Evolutionary conservation across 345 rosid species (phyloP).

Genomic region (Clarkia xantiana): DNA sequence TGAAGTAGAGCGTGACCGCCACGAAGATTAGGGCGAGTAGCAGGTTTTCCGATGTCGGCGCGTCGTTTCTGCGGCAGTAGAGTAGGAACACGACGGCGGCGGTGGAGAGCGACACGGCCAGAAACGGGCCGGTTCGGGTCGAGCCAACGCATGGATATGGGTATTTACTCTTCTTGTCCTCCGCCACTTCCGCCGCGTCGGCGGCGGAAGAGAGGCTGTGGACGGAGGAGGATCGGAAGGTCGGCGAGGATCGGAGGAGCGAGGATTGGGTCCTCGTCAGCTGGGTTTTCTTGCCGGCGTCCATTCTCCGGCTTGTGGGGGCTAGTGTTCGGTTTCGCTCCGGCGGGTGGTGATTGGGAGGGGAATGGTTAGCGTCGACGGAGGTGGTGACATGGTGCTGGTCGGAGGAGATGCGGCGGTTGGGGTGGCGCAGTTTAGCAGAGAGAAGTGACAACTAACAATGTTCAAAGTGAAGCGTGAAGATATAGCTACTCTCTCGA

Average conservation of each 20-base stretch:
- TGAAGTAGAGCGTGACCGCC: conserved; percentile 69
- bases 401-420: too few species aligned
- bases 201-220: conserved; percentile 63
- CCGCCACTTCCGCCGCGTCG: conserved; percentile 34
- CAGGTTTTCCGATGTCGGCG: conserved; percentile 65
- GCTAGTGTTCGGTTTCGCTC: too few species aligned
- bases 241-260: conserved; percentile 72
- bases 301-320: too few species aligned
- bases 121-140: conserved; percentile 40
- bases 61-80: conserved; percentile 40
- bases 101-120: conserved; percentile 40
- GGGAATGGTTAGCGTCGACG: too few species aligned
- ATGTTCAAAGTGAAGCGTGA: too few species aligned
- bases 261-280: conserved; percentile 73
- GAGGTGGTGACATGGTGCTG: too few species aligned
- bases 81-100: conserved; percentile 32
- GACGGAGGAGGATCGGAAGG: conserved; percentile 76
- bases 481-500: too few species aligned
- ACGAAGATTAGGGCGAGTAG: conserved; percentile 56
- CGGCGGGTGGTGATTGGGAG: too few species aligned
- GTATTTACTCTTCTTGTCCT: conserved; percentile 24
- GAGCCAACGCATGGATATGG: conserved; percentile 22
- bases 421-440: too few species aligned
- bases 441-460: too few species aligned
- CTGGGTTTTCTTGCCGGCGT: conserved; percentile 47